Percentiles rank a stretch among this genome's conserved stretches.
Conservation (phyloP, 306 rosid species). For the Begonia masoniana region DNA sequence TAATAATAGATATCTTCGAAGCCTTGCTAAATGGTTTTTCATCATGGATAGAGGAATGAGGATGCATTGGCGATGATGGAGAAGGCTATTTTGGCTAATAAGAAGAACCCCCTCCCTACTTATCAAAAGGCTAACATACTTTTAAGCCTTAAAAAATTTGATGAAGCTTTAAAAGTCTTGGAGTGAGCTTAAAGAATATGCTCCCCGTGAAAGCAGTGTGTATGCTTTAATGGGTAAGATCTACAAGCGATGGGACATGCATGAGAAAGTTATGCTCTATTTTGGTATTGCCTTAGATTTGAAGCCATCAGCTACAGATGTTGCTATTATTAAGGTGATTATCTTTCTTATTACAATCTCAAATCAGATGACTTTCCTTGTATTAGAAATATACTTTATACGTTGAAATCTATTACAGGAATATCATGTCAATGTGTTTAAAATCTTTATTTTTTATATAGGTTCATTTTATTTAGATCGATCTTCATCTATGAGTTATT, state of each 20-base stretch:
- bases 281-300: constrained; percentile 88
- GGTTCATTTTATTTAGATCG: no score
- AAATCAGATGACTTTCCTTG: no score
- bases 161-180: constrained; percentile 74
- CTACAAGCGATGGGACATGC: constrained; percentile 73
- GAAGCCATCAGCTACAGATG: constrained; percentile 92
- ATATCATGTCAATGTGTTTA: no score
- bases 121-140: constrained; percentile 96
- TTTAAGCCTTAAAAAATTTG: constrained; percentile 54
- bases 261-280: constrained; percentile 87
- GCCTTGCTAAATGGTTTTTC: constrained; percentile 13
- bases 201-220: constrained; percentile 92
- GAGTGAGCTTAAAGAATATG: constrained; percentile 82
- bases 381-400: no score
- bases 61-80: constrained; percentile 87
- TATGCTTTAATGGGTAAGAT: constrained; percentile 92
- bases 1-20: constrained; percentile 6
- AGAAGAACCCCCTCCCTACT: constrained; percentile 96
- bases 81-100: constrained; percentile 78
- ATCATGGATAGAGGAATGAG: constrained; percentile 50
- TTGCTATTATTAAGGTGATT: constrained; percentile 82
- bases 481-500: no score
- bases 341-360: no score
- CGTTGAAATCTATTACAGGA: no score
- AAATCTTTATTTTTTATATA: no score